These are phyloP conservation scores for Talaromyces albobiverticillius DNA, from an alignment of 2,329 filamentous ascomycete species.

Conservation along the genomic window DNA sequence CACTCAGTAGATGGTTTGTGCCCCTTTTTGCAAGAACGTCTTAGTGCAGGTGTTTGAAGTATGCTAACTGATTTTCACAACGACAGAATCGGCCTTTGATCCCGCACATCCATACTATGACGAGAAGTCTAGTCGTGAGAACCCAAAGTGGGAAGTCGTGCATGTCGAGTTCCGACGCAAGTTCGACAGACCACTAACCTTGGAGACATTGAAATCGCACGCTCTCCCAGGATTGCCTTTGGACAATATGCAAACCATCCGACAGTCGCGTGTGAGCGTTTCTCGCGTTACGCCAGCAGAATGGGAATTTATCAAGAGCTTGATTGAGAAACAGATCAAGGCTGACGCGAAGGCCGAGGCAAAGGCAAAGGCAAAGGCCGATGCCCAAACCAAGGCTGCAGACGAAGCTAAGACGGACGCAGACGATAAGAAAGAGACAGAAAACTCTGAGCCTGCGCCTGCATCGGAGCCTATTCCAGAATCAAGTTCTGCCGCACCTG, in stretches of 20 bases:
- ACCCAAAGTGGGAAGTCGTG: slow-evolving; percentile 83
- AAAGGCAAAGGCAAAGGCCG: not conserved
- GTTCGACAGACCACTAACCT: slow-evolving; percentile 66
- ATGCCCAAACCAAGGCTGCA: slow-evolving; percentile 15
- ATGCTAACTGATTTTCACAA: not conserved
- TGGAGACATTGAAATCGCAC: slow-evolving; percentile 69
- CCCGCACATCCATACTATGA: slow-evolving; percentile 79
- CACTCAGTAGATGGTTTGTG: slow-evolving; percentile 71
- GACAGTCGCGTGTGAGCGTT: slow-evolving; percentile 78
- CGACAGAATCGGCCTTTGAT: slow-evolving; percentile 66
- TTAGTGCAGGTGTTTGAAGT: too few species aligned
- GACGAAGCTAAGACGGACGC: not conserved
- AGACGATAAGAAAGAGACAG: not conserved
- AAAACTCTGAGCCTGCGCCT: not conserved
- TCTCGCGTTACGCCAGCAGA: slow-evolving; percentile 45
- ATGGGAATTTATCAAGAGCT: slow-evolving; percentile 48
- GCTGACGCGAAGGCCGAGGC: slow-evolving; percentile 18
- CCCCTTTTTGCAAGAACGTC: slow-evolving; percentile 14
- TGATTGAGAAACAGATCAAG: slow-evolving; percentile 24
- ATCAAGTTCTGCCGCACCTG: not conserved
- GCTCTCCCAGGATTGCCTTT: slow-evolving; percentile 57
- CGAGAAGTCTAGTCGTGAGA: slow-evolving; percentile 63
- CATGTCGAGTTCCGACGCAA: slow-evolving; percentile 85
- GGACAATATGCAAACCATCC: slow-evolving; percentile 77
- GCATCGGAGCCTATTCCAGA: not conserved